Evolutionary conservation across 306 rosid genomes (phyloP).

Genomic region (Quercus parvula): DNA sequence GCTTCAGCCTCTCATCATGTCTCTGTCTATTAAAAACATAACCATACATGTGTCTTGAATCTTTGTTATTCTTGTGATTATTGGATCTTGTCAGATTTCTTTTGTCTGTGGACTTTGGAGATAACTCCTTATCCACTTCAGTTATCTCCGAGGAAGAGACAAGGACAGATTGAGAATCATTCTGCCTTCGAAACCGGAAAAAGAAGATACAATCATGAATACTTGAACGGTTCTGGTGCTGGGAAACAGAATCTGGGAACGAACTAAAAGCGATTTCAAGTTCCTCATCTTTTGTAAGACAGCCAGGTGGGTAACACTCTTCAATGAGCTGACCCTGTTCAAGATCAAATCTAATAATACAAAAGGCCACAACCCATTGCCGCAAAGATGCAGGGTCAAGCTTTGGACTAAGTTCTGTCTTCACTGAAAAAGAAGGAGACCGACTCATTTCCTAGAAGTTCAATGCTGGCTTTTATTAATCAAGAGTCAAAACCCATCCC

Average conservation of each 20-base stretch:
- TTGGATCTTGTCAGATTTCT: slow-evolving; percentile 34
- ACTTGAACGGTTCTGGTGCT: slow-evolving; percentile 81
- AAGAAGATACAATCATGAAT: slow-evolving; percentile 88
- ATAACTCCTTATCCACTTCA: slow-evolving; percentile 35
- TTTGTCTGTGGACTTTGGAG: slow-evolving; percentile 26
- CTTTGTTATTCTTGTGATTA: slow-evolving; percentile 17
- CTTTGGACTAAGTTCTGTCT: slow-evolving; percentile 61
- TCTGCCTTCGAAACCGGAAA: slow-evolving; percentile 61
- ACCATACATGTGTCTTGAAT: slow-evolving; percentile 73
- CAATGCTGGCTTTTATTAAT: slow-evolving; percentile 26
- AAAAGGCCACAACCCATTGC: slow-evolving; percentile 77
- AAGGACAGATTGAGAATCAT: slow-evolving; percentile 32
- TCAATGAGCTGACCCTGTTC: slow-evolving; percentile 93
- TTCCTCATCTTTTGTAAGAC: slow-evolving; percentile 75
- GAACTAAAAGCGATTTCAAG: slow-evolving; percentile 81
- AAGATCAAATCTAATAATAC: slow-evolving; percentile 83
- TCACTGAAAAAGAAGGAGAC: slow-evolving; percentile 69
- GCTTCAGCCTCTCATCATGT: slow-evolving; percentile 88
- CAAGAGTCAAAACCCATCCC: slow-evolving; percentile 23
- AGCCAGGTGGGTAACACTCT: slow-evolving; percentile 82
- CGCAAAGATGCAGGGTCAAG: slow-evolving; percentile 66
- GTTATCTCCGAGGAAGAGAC: slow-evolving; percentile 36
- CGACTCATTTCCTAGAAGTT: slow-evolving; percentile 63
- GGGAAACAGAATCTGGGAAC: slow-evolving; percentile 83
- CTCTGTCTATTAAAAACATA: slow-evolving; percentile 91